A percentile compares a stretch with the other conserved stretches of the same genome.
phyloP scores from a whole-genome alignment of 352 stramenopile genomes.

The Pythium dissotocum region DNA sequence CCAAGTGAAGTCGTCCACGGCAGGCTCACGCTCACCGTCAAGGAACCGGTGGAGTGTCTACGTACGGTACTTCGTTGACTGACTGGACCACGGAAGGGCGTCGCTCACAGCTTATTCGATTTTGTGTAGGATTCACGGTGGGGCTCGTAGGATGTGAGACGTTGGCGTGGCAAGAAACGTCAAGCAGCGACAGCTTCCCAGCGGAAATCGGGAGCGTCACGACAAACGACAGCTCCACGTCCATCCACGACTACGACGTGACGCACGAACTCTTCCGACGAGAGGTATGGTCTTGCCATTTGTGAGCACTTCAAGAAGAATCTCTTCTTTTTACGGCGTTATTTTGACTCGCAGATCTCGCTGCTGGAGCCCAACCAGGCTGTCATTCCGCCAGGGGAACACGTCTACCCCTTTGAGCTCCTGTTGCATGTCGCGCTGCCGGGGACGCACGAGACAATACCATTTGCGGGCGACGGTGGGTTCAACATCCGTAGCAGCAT shows the following conservation, averaged over 20 bases:
- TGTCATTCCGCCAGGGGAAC: not conserved
- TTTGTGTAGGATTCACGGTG: not conserved
- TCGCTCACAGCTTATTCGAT: not conserved
- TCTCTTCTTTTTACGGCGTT: too few species aligned
- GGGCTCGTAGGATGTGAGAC: not conserved
- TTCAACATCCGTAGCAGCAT: not conserved
- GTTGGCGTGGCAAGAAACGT: not conserved
- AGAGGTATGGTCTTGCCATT: not conserved
- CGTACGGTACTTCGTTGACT: not conserved
- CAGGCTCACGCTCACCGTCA: not conserved
- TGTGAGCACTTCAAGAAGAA: too few species aligned
- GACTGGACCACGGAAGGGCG: too few species aligned
- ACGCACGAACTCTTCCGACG: not conserved
- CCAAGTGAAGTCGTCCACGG: not conserved
- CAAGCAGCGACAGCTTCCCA: not conserved
- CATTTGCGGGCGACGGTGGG: too few species aligned
- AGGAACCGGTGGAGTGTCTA: not conserved
- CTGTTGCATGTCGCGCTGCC: not conserved
- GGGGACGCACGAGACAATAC: not conserved
- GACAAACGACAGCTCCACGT: not conserved
- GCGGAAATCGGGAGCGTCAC: too few species aligned
- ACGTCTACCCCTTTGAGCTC: not conserved
- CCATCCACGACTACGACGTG: not conserved
- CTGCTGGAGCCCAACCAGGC: not conserved
- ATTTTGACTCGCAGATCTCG: not conserved